phyloP scores from a whole-genome alignment of 768 basidiomycete species.

The Lactarius sanguifluus region DNA sequence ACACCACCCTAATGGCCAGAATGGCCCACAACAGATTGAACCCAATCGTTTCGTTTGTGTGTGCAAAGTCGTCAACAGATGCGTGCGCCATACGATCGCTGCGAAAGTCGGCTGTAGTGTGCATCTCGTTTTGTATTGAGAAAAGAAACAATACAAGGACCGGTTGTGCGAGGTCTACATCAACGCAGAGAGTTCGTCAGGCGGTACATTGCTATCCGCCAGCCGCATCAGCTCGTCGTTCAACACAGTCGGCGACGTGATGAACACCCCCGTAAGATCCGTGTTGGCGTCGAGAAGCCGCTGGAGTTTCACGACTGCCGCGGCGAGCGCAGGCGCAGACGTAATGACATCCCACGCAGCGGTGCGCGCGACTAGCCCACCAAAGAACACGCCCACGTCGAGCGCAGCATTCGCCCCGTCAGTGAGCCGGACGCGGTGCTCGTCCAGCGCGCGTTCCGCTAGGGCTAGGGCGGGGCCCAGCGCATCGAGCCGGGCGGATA shows the following conservation, averaged over 20 bases:
- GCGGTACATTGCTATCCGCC: conserved; percentile 5
- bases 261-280: background rate
- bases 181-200: conserved; percentile 1
- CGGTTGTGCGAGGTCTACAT: background rate
- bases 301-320: conserved; percentile 6
- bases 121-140: background rate
- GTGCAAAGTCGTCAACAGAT: conserved; percentile 6
- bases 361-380: background rate
- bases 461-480: background rate
- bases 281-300: conserved; percentile 1
- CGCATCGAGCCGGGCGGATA: background rate
- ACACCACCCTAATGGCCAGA: background rate
- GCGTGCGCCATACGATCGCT: background rate
- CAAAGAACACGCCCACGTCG: conserved; percentile 6
- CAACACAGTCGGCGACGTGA: conserved; percentile 5
- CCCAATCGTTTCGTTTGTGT: conserved; percentile 9
- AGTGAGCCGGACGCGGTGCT: background rate
- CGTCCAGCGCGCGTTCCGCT: background rate
- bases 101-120: background rate
- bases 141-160: background rate
- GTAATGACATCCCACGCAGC: background rate
- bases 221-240: conserved; percentile 5
- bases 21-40: background rate
- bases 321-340: background rate
- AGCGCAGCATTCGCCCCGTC: background rate